A percentile compares a stretch with the other conserved stretches of the same genome.
Conservation (phyloP, 1,284 basidiomycete genomes). For the Acaromyces ingoldii region DNA sequence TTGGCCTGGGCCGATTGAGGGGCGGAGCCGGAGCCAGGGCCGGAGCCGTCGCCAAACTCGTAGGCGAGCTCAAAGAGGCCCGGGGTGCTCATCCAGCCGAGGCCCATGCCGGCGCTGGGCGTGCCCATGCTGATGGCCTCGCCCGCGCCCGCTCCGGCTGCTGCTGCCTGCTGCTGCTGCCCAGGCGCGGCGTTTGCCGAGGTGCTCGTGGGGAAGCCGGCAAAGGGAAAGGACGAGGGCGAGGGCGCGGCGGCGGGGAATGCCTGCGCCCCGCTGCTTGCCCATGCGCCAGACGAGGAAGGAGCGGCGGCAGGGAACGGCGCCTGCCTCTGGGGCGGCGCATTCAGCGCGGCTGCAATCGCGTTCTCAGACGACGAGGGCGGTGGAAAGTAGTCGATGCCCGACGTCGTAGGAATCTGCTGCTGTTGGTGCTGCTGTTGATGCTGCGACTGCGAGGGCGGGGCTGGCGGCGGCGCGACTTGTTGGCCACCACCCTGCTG, state of each 20-base stretch:
- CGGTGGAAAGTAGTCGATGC: too few relatives aligned
- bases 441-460: background rate
- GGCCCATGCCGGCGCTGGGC: conserved; percentile 27
- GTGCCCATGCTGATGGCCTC: conserved; percentile 15
- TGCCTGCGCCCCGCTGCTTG: too few relatives aligned
- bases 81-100: conserved; percentile 10
- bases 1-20: too few relatives aligned
- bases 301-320: background rate
- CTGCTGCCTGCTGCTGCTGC: too few relatives aligned
- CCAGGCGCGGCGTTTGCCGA: background rate
- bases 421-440: too few relatives aligned
- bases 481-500: background rate
- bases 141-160: background rate
- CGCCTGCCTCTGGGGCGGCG: background rate
- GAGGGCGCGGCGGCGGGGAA: background rate
- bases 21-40: too few relatives aligned
- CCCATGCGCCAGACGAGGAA: background rate
- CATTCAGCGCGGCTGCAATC: background rate
- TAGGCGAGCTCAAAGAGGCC: conserved; percentile 5
- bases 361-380: background rate
- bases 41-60: conserved; percentile 2
- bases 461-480: too few relatives aligned
- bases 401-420: background rate
- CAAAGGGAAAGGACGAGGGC: background rate
- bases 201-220: background rate